phyloP scores from a whole-genome alignment of 371 early-diverging fungal species.

The Lichtheimia ornata region DNA sequence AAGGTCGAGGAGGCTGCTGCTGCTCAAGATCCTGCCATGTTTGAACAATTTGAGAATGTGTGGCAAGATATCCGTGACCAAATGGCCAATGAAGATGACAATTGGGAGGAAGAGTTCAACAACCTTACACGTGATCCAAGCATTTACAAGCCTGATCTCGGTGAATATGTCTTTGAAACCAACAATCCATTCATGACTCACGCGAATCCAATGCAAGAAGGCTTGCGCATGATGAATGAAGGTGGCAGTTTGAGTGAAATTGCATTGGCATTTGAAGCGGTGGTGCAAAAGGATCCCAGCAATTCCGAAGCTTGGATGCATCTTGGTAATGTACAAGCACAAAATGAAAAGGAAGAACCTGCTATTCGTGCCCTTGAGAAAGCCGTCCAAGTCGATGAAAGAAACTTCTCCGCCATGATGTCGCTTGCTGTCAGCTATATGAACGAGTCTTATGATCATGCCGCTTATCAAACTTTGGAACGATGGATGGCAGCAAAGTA shows the following conservation, averaged over 20 bases:
- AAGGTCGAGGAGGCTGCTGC: slow-evolving; percentile 53
- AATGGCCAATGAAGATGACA: slow-evolving; percentile 48
- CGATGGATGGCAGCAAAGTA: slow-evolving; percentile 53
- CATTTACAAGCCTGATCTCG: slow-evolving; percentile 59
- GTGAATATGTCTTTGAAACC: slow-evolving; percentile 76
- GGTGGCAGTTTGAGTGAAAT: slow-evolving; percentile 72
- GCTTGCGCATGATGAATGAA: slow-evolving; percentile 45
- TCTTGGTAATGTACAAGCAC: slow-evolving; percentile 81
- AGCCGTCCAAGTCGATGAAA: slow-evolving; percentile 66
- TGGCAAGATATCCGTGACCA: slow-evolving; percentile 62
- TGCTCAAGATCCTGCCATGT: slow-evolving; percentile 39
- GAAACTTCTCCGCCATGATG: slow-evolving; percentile 68
- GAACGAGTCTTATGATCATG: slow-evolving; percentile 79
- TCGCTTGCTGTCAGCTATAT: slow-evolving; percentile 94
- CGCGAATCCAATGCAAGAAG: slow-evolving; percentile 57
- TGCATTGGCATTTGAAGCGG: slow-evolving; percentile 82
- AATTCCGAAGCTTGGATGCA: slow-evolving; percentile 80
- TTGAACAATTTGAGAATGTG: slow-evolving; percentile 55
- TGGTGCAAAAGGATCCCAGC: slow-evolving; percentile 68
- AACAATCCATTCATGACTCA: slow-evolving; percentile 72
- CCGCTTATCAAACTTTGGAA: slow-evolving; percentile 52
- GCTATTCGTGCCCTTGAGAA: slow-evolving; percentile 81
- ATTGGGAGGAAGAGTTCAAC: slow-evolving; percentile 67
- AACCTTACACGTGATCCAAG: slow-evolving; percentile 34
- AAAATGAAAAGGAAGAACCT: slow-evolving; percentile 86